These are phyloP conservation scores for Yamadazyma epiphylla DNA, from an alignment of 1,139 yeast genomes.

Conservation along the genomic window DNA sequence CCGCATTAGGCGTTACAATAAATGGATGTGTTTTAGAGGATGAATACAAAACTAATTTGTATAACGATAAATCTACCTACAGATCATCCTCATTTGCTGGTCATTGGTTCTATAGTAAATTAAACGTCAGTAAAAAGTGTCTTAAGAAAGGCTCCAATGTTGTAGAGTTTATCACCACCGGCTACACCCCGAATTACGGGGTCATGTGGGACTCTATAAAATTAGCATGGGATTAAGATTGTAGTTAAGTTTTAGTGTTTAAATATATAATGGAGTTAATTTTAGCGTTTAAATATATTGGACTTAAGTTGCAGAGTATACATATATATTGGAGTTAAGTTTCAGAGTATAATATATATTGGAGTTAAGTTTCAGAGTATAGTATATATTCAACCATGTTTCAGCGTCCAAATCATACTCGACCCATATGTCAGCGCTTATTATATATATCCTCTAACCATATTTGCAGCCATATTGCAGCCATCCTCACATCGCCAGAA, in stretches of 20 bases:
- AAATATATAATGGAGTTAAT: too few species aligned
- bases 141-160: conserved; percentile 6
- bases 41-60: conserved; percentile 5
- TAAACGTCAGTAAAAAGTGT: conserved; percentile 1
- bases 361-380: too few species aligned
- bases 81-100: conserved; percentile 12
- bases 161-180: conserved; percentile 5
- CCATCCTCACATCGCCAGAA: too few species aligned
- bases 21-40: conserved; percentile 6
- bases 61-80: conserved; percentile 10
- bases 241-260: neutral
- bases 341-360: too few species aligned
- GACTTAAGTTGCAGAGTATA: too few species aligned
- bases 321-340: too few species aligned
- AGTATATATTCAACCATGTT: too few species aligned
- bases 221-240: conserved; percentile 7
- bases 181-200: conserved; percentile 5
- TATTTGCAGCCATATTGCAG: too few species aligned
- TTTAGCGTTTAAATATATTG: too few species aligned
- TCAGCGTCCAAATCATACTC: too few species aligned
- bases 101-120: conserved; percentile 9
- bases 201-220: conserved; percentile 8
- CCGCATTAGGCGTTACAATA: conserved; percentile 3
- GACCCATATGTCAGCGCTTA: too few species aligned
- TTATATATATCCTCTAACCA: too few species aligned